Percentiles rank a stretch among this genome's conserved stretches.
phyloP scores from a whole-genome alignment of 2,329 filamentous ascomycete genomes.

The Phaeophleospora eucalypticola region DNA sequence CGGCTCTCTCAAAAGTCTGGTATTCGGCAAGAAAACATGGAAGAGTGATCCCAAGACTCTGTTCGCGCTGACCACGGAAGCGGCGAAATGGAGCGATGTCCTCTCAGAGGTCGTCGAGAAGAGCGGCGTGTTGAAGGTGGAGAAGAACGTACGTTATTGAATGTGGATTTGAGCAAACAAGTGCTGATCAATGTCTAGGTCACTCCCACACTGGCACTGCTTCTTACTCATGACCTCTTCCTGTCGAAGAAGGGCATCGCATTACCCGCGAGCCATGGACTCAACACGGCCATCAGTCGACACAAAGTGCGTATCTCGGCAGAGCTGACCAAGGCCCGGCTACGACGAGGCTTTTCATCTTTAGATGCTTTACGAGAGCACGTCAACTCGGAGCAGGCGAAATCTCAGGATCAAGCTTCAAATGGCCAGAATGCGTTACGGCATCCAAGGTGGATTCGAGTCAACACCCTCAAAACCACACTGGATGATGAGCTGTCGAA shows the following conservation, averaged over 20 bases:
- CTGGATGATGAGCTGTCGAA: conserved; percentile 67
- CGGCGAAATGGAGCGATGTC: conserved; percentile 83
- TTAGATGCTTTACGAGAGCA: conserved; percentile 61
- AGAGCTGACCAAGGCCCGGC: conserved; percentile 74
- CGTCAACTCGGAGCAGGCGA: conserved; percentile 45
- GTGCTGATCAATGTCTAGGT: conserved; percentile 52
- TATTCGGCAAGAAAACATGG: conserved; percentile 69
- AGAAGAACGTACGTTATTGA: conserved; percentile 66
- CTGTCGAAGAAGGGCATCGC: conserved; percentile 78
- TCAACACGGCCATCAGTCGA: conserved; percentile 69
- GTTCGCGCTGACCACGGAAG: conserved; percentile 81
- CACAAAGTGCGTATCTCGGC: conserved; percentile 78
- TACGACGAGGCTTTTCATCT: conserved; percentile 66
- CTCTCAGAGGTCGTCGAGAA: conserved; percentile 87
- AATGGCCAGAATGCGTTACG: conserved; percentile 35
- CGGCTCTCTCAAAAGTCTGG: conserved; percentile 81
- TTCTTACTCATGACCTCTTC: conserved; percentile 82
- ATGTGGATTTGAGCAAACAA: background rate
- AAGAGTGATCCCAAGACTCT: conserved; percentile 78
- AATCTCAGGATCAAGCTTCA: conserved; percentile 27
- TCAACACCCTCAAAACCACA: conserved; percentile 73
- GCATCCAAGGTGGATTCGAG: conserved; percentile 86
- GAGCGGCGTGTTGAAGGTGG: conserved; percentile 68
- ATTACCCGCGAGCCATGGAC: conserved; percentile 71
- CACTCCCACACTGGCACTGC: conserved; percentile 70